A percentile compares a stretch with the other conserved stretches of the same genome.
Conservation (phyloP, 2,329 filamentous ascomycete genomes). For the Lecanosticta acicola region DNA sequence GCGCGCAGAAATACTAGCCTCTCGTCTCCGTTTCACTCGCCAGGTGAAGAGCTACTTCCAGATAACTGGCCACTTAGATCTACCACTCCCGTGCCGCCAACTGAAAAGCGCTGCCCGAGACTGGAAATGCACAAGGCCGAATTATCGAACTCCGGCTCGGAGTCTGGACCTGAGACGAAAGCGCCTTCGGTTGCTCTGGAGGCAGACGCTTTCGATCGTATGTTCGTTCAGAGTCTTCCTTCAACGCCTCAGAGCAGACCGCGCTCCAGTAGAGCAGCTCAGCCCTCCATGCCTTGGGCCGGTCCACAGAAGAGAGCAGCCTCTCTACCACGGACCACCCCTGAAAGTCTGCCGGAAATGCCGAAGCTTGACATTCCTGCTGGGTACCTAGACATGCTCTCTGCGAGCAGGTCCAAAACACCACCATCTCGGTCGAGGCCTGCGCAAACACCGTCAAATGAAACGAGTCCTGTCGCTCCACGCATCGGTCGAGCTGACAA, state of each 20-base stretch:
- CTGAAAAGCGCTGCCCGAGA: conserved; percentile 3
- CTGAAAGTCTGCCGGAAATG: not conserved
- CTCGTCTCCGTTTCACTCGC: conserved; percentile 9
- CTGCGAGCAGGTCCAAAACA: not conserved
- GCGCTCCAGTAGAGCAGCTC: not conserved
- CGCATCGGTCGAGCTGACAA: too few species aligned
- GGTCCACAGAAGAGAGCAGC: conserved; percentile 3
- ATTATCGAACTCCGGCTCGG: not conserved
- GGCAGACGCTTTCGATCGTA: conserved; percentile 30
- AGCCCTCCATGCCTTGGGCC: not conserved
- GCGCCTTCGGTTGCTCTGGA: conserved; percentile 22
- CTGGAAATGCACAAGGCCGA: not conserved
- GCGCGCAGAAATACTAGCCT: conserved; percentile 9
- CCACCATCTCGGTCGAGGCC: not conserved
- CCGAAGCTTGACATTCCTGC: not conserved
- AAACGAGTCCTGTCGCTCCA: too few species aligned
- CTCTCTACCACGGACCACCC: conserved; percentile 11
- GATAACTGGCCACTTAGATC: conserved; percentile 24
- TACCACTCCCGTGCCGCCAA: too few species aligned
- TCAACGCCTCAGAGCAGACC: not conserved
- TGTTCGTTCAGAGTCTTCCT: conserved; percentile 31
- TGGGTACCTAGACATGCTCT: conserved; percentile 11
- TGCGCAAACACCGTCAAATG: not conserved
- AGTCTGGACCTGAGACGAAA: conserved; percentile 12
- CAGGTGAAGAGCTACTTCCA: conserved; percentile 9